Percentiles rank a stretch among this genome's conserved stretches.
Evolutionary conservation across 345 rosid genomes (phyloP).

Genomic region (Noccaea bulbosa): DNA sequence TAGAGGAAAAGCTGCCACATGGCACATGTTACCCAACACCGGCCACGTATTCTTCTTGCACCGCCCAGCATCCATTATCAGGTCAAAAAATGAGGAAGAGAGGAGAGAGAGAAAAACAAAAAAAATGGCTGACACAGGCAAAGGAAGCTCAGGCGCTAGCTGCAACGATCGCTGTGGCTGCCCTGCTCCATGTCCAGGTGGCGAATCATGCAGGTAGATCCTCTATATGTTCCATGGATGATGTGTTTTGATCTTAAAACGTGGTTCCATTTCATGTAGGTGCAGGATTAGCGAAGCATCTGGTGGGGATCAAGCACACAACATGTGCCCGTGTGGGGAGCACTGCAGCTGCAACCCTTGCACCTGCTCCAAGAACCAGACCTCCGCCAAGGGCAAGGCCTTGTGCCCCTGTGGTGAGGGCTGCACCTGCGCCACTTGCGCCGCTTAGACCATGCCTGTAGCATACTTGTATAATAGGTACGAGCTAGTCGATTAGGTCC

Average conservation of each 20-base stretch:
- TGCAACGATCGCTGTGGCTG: constrained; percentile 53
- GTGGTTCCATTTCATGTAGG: constrained; percentile 33
- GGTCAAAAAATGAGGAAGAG: not conserved
- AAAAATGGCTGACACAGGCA: constrained; percentile 42
- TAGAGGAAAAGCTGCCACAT: constrained; percentile 34
- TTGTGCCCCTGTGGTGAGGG: constrained; percentile 42
- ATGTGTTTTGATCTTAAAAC: constrained; percentile 7
- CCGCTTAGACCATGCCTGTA: constrained; percentile 25
- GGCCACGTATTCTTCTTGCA: constrained; percentile 17
- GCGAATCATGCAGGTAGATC: constrained; percentile 53
- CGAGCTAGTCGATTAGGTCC: constrained; percentile 19
- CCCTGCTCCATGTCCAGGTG: constrained; percentile 52
- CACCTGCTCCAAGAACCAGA: constrained; percentile 46
- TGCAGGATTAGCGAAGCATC: constrained; percentile 42
- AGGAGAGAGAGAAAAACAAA: not conserved
- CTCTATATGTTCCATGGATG: not conserved
- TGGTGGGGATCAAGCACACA: constrained; percentile 46
- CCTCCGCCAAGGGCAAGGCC: constrained; percentile 21
- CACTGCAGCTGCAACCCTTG: constrained; percentile 74
- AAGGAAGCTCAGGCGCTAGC: constrained; percentile 18
- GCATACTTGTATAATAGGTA: constrained; percentile 36
- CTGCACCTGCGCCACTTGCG: constrained; percentile 34
- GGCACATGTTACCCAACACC: constrained; percentile 13
- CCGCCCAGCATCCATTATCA: not conserved
- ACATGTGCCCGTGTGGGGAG: constrained; percentile 59